Conservation (phyloP, 1,284 basidiomycete species). For the Pisolithus thermaeus region DNA sequence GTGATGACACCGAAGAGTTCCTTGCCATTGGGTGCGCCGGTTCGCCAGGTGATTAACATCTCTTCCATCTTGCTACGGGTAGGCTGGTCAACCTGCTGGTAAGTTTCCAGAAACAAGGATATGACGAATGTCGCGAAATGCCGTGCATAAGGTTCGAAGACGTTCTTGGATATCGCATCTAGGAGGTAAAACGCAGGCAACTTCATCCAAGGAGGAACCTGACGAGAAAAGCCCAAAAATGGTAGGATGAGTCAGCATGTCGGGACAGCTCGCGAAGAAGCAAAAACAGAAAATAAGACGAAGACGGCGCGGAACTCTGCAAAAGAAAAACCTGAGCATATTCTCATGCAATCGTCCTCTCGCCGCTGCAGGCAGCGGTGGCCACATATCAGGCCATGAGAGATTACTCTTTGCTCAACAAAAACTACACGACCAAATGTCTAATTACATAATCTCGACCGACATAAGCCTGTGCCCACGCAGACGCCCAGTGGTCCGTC, state of each 20-base stretch:
- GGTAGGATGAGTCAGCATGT: constrained; percentile 62
- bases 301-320: constrained; percentile 17
- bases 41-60: constrained; percentile 90
- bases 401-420: constrained; percentile 35
- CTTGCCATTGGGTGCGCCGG: constrained; percentile 70
- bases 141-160: constrained; percentile 83
- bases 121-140: constrained; percentile 75
- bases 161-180: constrained; percentile 95
- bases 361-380: constrained; percentile 29
- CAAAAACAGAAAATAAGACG: constrained; percentile 22
- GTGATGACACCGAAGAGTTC: constrained; percentile 77
- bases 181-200: constrained; percentile 92
- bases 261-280: constrained; percentile 27
- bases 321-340: constrained; percentile 3
- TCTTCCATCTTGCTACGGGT: constrained; percentile 94
- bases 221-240: constrained; percentile 28
- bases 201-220: constrained; percentile 92
- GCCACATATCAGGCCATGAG: constrained; percentile 26
- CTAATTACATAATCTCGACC: constrained; percentile 33
- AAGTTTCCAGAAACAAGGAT: constrained; percentile 78
- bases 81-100: constrained; percentile 74
- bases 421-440: constrained; percentile 29
- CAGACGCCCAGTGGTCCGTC: constrained; percentile 18
- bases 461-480: constrained; percentile 20
- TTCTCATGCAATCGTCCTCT: constrained; percentile 29